phyloP scores from a whole-genome alignment of 257 asterid genomes.

The Solanum arcanum region DNA sequence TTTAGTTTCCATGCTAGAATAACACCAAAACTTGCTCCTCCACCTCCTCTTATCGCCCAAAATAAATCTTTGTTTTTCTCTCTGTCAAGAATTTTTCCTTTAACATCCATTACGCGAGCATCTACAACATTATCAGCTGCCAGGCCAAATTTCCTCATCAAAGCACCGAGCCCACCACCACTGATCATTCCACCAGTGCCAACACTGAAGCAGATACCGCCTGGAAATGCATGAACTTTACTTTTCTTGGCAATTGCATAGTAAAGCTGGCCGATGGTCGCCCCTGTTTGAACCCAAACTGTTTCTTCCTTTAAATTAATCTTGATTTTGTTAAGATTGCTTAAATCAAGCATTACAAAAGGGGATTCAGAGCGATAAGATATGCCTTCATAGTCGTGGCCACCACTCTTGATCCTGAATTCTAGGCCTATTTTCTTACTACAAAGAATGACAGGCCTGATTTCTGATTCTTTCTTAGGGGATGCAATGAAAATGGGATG shows the following conservation, averaged over 20 bases:
- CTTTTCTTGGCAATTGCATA: neutral
- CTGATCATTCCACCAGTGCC: constrained; percentile 6
- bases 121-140: neutral
- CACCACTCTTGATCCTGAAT: neutral
- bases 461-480: neutral
- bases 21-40: neutral
- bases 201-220: constrained; percentile 1
- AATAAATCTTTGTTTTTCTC: neutral
- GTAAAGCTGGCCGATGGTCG: constrained; percentile 5
- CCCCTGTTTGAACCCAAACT: constrained; percentile 8
- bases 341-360: neutral
- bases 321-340: neutral
- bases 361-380: neutral
- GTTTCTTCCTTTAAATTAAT: neutral
- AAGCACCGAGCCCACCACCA: neutral
- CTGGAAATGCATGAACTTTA: constrained; percentile 1
- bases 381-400: neutral
- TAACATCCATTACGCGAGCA: neutral
- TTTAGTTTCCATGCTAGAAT: neutral
- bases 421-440: neutral
- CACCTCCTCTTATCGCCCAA: neutral
- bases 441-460: neutral
- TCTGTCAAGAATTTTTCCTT: neutral
- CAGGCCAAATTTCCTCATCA: neutral
- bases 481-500: neutral